Percentiles rank a stretch among this genome's conserved stretches.
Evolutionary conservation across 176 grass and related monocot genomes (phyloP).

Genomic region (Ensete glaucum): DNA sequence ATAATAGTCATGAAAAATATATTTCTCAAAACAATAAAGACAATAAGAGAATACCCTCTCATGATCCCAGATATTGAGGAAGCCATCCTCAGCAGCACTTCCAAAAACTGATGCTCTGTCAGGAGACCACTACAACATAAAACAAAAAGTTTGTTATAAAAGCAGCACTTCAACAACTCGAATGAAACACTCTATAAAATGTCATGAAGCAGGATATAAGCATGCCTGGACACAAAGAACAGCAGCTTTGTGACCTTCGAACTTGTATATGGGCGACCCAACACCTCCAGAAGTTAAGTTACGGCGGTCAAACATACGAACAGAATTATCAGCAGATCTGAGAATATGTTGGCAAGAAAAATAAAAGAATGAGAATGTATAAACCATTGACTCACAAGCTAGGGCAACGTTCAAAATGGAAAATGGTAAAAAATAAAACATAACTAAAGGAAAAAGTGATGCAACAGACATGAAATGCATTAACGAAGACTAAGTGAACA

Average conservation of each 20-base stretch:
- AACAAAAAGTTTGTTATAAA: background rate
- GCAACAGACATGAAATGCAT: background rate
- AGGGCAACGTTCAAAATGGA: background rate
- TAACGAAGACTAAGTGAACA: background rate
- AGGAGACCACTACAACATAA: constrained; percentile 74
- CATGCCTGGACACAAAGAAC: constrained; percentile 90
- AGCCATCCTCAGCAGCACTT: constrained; percentile 82
- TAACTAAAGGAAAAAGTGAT: background rate
- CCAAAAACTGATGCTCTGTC: constrained; percentile 90
- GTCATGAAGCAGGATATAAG: background rate
- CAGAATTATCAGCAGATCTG: constrained; percentile 90
- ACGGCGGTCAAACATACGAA: constrained; percentile 80
- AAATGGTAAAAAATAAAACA: background rate
- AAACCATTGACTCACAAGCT: background rate
- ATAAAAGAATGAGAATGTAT: background rate
- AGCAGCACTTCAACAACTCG: background rate
- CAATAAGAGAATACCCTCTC: constrained; percentile 47
- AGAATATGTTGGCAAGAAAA: background rate
- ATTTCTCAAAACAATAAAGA: background rate
- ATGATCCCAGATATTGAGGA: constrained; percentile 86
- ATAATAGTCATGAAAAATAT: background rate
- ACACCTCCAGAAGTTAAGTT: constrained; percentile 57
- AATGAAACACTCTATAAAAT: background rate
- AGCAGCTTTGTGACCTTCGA: constrained; percentile 82
- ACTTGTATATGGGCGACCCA: constrained; percentile 52